Base-by-base conservation (phyloP, 768 basidiomycete species). In the Coprinopsis sp. region DNA sequence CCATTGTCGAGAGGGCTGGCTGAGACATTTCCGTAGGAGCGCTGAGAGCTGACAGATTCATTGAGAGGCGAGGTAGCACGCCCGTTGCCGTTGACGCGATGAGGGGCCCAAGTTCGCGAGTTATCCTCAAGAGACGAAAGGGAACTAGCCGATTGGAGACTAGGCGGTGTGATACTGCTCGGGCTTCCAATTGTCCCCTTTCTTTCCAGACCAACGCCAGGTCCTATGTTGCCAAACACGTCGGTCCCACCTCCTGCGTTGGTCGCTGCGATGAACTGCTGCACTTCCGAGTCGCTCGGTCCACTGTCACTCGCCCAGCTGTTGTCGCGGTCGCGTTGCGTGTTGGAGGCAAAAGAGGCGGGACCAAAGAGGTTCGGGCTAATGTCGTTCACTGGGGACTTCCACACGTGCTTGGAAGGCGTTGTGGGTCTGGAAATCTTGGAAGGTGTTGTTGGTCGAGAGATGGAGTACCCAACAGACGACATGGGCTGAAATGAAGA, bases 371-470 rank as follows among this genome's bases (percentile, higher is more conserved):
- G 7, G 27, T 19, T 42, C 5, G 14, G 7, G 18, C 40, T n/a
- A 19, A 6, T 28, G 18, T 30, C 40, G 18, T 27, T n/a, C 47
- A 44, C 44, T 47, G 58, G 55, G 66, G 61, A 56, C 60, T 52
- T 78, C 87, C 87, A 89, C n/a, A 79, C 77, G 43, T 87, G 73
- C 59, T 84, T 87, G 1, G 88, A 89, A 28, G 87, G 87, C 8
- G 77, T 78, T 23, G 67, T 64, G 25, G 83, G 82, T 24, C 81
- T 78, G 21, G 87, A 86, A n/a, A 87, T 74, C 59, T 84, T 87
- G 1, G 88, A 89, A 28, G 87, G 87, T 8, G 77, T 78, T 23
- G 67, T 64, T 25, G 83, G 82, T 24, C 81, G 78, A 22, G 87
- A 86, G 36, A 42, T 42, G 7, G 48, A 34, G 6, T 23, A 13